These are phyloP conservation scores for Exophiala oligosperma DNA, from an alignment of 2,329 filamentous ascomycete genomes.

Conservation along the genomic window DNA sequence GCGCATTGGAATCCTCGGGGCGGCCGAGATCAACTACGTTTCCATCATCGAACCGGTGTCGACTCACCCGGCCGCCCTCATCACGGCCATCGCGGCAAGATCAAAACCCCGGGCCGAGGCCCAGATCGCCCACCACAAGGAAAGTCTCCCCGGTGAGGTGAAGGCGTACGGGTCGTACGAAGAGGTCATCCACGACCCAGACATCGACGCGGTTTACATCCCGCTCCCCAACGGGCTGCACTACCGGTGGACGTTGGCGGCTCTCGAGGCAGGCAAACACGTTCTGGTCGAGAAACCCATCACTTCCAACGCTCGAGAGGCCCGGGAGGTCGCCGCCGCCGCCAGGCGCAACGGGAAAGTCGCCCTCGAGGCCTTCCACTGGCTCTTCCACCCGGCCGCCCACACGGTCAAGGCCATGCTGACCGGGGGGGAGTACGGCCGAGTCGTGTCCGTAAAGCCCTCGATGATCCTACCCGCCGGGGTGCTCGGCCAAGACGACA, in stretches of 20 bases:
- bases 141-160: slow-evolving; percentile 41
- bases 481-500: slow-evolving; percentile 5
- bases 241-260: slow-evolving; percentile 49
- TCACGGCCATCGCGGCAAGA: slow-evolving; percentile 55
- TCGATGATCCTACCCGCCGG: background rate
- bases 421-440: slow-evolving; percentile 4
- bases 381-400: slow-evolving; percentile 53
- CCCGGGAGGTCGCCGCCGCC: slow-evolving; percentile 45
- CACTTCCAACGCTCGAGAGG: slow-evolving; percentile 49
- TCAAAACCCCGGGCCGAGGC: slow-evolving; percentile 48
- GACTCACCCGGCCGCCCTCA: slow-evolving; percentile 54
- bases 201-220: slow-evolving; percentile 53
- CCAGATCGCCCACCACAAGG: slow-evolving; percentile 48
- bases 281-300: slow-evolving; percentile 59
- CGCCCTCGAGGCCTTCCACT: slow-evolving; percentile 56
- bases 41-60: slow-evolving; percentile 48
- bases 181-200: slow-evolving; percentile 47
- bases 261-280: slow-evolving; percentile 53
- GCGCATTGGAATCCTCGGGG: background rate
- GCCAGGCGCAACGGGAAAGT: slow-evolving; percentile 43
- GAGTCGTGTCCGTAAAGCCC: background rate
- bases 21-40: slow-evolving; percentile 7
- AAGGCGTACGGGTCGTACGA: slow-evolving; percentile 22
- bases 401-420: slow-evolving; percentile 39
- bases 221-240: slow-evolving; percentile 55